Evolutionary conservation across 148 eudicot species (phyloP).

Genomic region (Euryodendron excelsum): DNA sequence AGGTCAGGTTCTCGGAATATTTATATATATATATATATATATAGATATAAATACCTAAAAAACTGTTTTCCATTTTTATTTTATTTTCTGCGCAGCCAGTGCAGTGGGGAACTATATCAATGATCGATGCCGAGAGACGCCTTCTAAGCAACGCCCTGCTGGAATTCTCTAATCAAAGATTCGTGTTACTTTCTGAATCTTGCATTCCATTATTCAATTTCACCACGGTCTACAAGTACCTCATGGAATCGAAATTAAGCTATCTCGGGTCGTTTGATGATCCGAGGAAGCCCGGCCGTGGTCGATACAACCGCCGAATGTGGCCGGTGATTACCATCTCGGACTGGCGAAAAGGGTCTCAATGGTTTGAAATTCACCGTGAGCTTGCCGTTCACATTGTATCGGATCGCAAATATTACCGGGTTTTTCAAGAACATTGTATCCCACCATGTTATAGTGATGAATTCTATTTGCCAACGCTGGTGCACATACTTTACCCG

Average conservation of each 20-base stretch:
- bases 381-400: constrained; percentile 42
- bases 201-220: constrained; percentile 79
- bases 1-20: constrained; percentile 32
- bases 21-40: neutral
- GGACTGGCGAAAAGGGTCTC: constrained; percentile 75
- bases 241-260: constrained; percentile 43
- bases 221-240: constrained; percentile 49
- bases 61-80: neutral
- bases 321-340: constrained; percentile 39
- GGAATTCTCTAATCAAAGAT: constrained; percentile 61
- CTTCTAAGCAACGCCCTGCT: constrained; percentile 73
- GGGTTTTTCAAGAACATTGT: constrained; percentile 42
- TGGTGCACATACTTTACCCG: constrained; percentile 40
- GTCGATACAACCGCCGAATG: constrained; percentile 63
- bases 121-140: constrained; percentile 73
- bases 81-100: constrained; percentile 38
- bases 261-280: constrained; percentile 51
- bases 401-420: constrained; percentile 47
- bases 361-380: constrained; percentile 62
- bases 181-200: constrained; percentile 67
- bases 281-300: constrained; percentile 42
- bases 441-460: constrained; percentile 51
- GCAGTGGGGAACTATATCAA: constrained; percentile 60
- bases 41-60: neutral
- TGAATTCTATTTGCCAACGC: constrained; percentile 70